Evolutionary conservation across 2,329 filamentous ascomycete species (phyloP), one percentile per base, ranked within the genome.

Genomic region (Acrocalymma vagum): DNA sequence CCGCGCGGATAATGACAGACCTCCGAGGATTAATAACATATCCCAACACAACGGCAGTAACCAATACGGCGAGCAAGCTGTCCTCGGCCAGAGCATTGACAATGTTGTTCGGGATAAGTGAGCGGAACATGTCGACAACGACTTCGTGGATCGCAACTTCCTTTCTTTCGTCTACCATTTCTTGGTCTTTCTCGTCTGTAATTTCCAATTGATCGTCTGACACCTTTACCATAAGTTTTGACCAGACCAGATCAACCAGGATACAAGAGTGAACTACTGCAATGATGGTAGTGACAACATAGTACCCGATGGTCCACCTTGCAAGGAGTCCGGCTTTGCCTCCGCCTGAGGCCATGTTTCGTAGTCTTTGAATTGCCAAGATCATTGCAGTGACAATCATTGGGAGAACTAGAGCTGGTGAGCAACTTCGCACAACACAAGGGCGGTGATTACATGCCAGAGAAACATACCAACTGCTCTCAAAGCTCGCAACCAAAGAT

Each of bases 361-460:
- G 70, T 6, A 81, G 67, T n/a, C 71, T 69, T 30, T 76, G 75
- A 5, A 80, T 65, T 5, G 78, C 75, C 13, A 80, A 66, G 30
- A 81, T 73, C 69, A 81, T 79, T 16, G 78, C 77, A 6, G 70
- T 73, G 17, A 80, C 65, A 27, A 81, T 81, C 38, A 81, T 60
- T 2, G 78, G 78, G 2, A 81, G 65, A 1, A 80, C 78, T 78
- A 16, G 4, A 7, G n/a, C 4, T 9, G 17, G 55, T 24, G 55
- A 39, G 16, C 10, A 13, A 11, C 3, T 5, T 11, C 16, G 1
- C 2, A 13, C n/a, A 13, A n/a, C 2, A 16, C 9, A 13, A 24
- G 4, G 10, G 6, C n/a, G n/a, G n/a, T n/a, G n/a, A n/a, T n/a
- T n/a, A n/a, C n/a, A n/a, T n/a, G 30, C 4, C 5, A 8, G 9